Base-by-base conservation (phyloP, 306 rosid genomes). In the Malus orientalis region DNA sequence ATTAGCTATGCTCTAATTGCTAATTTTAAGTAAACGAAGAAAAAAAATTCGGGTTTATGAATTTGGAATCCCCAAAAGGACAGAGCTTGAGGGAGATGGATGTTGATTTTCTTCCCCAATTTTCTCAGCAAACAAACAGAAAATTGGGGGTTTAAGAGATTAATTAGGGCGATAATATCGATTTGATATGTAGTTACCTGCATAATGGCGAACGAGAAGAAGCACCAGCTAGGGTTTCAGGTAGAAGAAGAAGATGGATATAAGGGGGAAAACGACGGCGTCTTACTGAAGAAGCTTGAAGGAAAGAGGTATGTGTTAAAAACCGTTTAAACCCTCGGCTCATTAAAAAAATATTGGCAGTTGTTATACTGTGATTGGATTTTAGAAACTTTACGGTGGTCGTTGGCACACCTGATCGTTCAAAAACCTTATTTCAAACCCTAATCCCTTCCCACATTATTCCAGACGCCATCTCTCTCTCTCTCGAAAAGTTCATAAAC, bases 131-230 rank as follows among this genome's bases (percentile, higher is more conserved):
- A 67, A 20, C 44, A 79, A 53, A 47, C 15, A 15, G 53, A 55
- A 40, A 42, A 10, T 25, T 13, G 6, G 33, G 74, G 60, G 27
- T 74, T 23, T 53, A 27, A 54, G 16, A 13, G 57, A 11, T 13
- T 3, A 40, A 18, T 20, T 27, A 36, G 53, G 5, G 51, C 16
- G 29, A 32, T 11, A 23, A 32, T 1, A 12, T 30, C 19, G 58
- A 61, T 40, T 69, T 55, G 36, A 3, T 8, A 40, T 5, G 16
- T 65, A 16, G 4, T 79, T 62, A 80, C 84, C 80, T 75, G 84
- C 84, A 80, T 80, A 20, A 38, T 75, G 58, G 18, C 38, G 12
- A 29, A 44, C 20, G 71, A 33, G 70, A 75, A 75, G 62, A 49
- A 74, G 70, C 60, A 2, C 57, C 42, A n/a, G 45, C 45, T 9